phyloP scores from a whole-genome alignment of 1,284 basidiomycete genomes.

The Cryptococcus hybrid region DNA sequence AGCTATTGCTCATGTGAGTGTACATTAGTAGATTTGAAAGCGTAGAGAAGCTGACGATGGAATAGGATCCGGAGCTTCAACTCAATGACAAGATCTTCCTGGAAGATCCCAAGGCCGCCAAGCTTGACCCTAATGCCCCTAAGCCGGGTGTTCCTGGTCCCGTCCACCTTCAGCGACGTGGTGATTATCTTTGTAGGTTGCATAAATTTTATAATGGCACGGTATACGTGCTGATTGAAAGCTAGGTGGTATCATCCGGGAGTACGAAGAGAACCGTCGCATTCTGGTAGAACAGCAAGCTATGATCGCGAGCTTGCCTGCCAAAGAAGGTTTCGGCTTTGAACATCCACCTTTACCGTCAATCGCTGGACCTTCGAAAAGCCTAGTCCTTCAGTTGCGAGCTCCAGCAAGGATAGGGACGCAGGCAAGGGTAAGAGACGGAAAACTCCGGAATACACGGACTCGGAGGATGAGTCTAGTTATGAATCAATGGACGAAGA shows the following conservation, averaged over 20 bases:
- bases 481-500: slow-evolving; percentile 93
- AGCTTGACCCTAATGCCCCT: slow-evolving; percentile 31
- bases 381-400: slow-evolving; percentile 14
- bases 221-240: slow-evolving; percentile 38
- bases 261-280: slow-evolving; percentile 88
- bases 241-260: slow-evolving; percentile 68
- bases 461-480: slow-evolving; percentile 74
- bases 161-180: slow-evolving; percentile 94
- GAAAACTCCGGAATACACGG: slow-evolving; percentile 87
- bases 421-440: slow-evolving; percentile 60
- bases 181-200: slow-evolving; percentile 72
- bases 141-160: slow-evolving; percentile 74
- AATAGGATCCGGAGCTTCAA: slow-evolving; percentile 73
- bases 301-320: slow-evolving; percentile 56
- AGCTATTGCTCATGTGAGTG: slow-evolving; percentile 58
- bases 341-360: slow-evolving; percentile 31
- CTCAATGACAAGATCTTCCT: slow-evolving; percentile 95
- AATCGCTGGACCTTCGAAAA: slow-evolving; percentile 15
- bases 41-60: slow-evolving; percentile 9
- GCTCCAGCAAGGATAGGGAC: slow-evolving; percentile 3
- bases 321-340: slow-evolving; percentile 45
- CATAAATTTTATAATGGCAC: neutral
- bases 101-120: slow-evolving; percentile 80
- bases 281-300: slow-evolving; percentile 55
- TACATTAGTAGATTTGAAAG: neutral